Conservation (phyloP, 2,329 filamentous ascomycete genomes). For the Alternaria infectoria region DNA sequence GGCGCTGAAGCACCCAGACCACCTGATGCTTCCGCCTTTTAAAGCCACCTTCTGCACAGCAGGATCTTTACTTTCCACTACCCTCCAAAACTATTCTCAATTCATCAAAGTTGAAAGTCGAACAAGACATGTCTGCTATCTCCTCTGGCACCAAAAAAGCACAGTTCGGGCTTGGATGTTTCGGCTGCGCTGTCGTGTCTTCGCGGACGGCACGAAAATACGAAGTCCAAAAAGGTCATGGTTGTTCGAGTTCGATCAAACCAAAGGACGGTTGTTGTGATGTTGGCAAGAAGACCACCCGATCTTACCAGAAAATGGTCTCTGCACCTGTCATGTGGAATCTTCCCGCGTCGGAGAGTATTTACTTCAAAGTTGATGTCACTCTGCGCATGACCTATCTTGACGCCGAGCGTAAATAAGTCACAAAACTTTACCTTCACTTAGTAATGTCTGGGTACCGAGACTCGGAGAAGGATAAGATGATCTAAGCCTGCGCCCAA, state of each 20-base stretch:
- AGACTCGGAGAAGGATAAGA: accelerated
- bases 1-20: background rate
- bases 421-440: background rate
- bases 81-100: background rate
- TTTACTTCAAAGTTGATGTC: accelerated
- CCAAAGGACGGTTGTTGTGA: accelerated
- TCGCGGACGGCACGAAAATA: background rate
- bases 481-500: accelerated
- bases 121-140: background rate
- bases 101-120: too few species aligned
- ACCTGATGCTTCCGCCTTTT: too few species aligned
- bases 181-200: background rate
- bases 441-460: accelerated
- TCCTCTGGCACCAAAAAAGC: background rate
- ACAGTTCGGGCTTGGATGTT: too few species aligned
- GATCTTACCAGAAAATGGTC: background rate
- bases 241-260: background rate
- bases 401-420: background rate
- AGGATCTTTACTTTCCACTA: background rate
- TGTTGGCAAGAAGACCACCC: background rate
- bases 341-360: accelerated
- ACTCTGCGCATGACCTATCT: background rate
- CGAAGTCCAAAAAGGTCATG: too few species aligned
- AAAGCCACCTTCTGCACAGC: background rate
- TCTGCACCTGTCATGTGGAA: background rate